Evolutionary conservation across 106 monocot genomes (phyloP).

Genomic region (Amphibolis antarctica): DNA sequence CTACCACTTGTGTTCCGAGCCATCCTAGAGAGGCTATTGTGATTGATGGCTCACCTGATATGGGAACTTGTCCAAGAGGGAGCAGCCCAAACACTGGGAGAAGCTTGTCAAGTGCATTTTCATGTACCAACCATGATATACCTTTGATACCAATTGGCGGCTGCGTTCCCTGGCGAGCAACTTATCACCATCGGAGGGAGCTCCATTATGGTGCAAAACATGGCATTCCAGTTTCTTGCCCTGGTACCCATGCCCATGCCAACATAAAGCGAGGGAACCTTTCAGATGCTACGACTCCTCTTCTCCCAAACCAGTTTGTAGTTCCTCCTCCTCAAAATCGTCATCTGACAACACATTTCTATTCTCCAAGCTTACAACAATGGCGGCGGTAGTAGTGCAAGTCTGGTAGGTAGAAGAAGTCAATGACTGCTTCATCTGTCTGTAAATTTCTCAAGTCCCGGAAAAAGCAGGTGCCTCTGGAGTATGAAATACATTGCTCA

Average conservation of each 20-base stretch:
- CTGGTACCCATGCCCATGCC: not conserved
- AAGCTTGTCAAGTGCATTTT: not conserved
- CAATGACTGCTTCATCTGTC: not conserved
- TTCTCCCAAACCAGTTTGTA: not conserved
- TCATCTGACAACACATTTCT: not conserved
- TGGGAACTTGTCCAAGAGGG: conserved; percentile 1
- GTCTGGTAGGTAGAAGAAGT: conserved; percentile 1
- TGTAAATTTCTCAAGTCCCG: not conserved
- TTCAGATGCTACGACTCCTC: not conserved
- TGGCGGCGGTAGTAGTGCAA: not conserved
- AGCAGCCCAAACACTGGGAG: not conserved
- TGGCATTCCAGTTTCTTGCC: conserved; percentile 3
- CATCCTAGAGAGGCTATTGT: conserved; percentile 22
- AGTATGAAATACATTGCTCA: not conserved
- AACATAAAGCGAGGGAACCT: not conserved
- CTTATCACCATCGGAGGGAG: conserved; percentile 5
- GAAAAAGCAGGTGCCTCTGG: not conserved
- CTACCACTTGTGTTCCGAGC: not conserved
- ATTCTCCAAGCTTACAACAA: conserved; percentile 4
- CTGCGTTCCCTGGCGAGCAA: conserved; percentile 17
- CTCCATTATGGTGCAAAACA: not conserved
- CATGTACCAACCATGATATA: conserved; percentile 4
- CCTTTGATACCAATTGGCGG: conserved; percentile 17
- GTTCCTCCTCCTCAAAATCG: not conserved
- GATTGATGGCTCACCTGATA: conserved; percentile 33